Evolutionary conservation across 345 rosid genomes (phyloP), one percentile per base, ranked within the genome.

Genomic region (Camelina sativa): DNA sequence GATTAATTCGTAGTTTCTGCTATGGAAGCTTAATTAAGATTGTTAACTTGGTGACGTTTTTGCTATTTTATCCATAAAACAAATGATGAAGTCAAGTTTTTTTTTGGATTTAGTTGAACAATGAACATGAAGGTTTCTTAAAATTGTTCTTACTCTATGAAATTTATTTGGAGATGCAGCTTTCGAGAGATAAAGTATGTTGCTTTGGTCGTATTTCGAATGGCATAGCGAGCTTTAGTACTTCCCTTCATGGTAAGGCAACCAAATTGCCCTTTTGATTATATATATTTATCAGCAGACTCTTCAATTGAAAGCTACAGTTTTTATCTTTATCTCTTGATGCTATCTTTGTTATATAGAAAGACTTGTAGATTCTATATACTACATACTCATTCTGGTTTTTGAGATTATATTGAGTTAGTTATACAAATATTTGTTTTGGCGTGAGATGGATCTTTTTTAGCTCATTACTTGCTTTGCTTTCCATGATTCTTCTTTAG

Each of bases 191-290:
- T 73, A 84, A 73, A 73, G 80, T 77, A 38, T 70, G 76, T 64
- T 20, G 19, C 13, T 38, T 52, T 69, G 77, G 80, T 56, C 69
- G 57, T 58, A 44, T 70, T 57, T 55, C 81, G 43, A 46, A 43
- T 79, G 73, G 63, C 8, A 67, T 6, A 23, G 65, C 22, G 67
- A 65, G 70, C 50, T 57, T 79, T 60, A 77, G 64, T 46, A 75
- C 79, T 66, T 79, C 82, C 38, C 69, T 61, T 54, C 67, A 74
- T 62, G 76, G 96, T 90, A 80, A 84, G 84, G 5, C 74, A 62
- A 7, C 17, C 41, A 25, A 20, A 19, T 10, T 46, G 47, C 11
- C n/a, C 16, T 56, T 40, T 56, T 17, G 34, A 57, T 30, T 30
- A 15, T 43, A 15, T 43, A 34, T 3, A 28, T 65, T 11, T 43